Evolutionary conservation across 352 stramenopile species (phyloP).

Genomic region (Halophytophthora batemanensis): DNA sequence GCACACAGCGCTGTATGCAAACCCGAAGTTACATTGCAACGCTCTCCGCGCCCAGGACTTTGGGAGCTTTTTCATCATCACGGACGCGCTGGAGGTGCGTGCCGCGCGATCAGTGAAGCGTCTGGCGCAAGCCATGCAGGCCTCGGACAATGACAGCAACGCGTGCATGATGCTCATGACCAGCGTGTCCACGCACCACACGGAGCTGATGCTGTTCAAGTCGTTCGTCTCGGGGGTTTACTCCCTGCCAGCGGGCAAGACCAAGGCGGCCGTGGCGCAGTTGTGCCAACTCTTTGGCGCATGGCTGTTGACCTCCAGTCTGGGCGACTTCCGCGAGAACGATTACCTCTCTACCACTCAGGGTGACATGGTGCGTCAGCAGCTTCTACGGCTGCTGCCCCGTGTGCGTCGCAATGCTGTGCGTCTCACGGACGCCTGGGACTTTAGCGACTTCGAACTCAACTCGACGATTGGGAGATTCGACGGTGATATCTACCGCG

Average conservation of each 20-base stretch:
- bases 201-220: conserved; percentile 40
- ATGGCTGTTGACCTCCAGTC: conserved; percentile 32
- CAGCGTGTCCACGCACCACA: conserved; percentile 39
- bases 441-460: conserved; percentile 63
- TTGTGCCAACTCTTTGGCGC: conserved; percentile 40
- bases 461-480: conserved; percentile 73
- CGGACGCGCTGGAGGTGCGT: conserved; percentile 26
- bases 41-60: conserved; percentile 22
- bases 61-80: conserved; percentile 23
- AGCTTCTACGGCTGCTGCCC: conserved; percentile 30
- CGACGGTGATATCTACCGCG: conserved; percentile 70
- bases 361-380: conserved; percentile 32
- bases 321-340: conserved; percentile 49
- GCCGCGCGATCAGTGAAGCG: conserved; percentile 18
- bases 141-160: conserved; percentile 30
- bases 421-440: conserved; percentile 34
- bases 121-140: conserved; percentile 25
- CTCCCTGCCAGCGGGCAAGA: conserved; percentile 26
- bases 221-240: conserved; percentile 38
- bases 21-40: conserved; percentile 25
- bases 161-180: conserved; percentile 16
- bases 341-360: conserved; percentile 43
- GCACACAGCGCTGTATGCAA: conserved; percentile 19
- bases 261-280: conserved; percentile 26
- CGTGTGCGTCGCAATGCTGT: conserved; percentile 41